These are phyloP conservation scores for Rhizophora mangle DNA, from an alignment of 345 rosid genomes.

Conservation along the genomic window DNA sequence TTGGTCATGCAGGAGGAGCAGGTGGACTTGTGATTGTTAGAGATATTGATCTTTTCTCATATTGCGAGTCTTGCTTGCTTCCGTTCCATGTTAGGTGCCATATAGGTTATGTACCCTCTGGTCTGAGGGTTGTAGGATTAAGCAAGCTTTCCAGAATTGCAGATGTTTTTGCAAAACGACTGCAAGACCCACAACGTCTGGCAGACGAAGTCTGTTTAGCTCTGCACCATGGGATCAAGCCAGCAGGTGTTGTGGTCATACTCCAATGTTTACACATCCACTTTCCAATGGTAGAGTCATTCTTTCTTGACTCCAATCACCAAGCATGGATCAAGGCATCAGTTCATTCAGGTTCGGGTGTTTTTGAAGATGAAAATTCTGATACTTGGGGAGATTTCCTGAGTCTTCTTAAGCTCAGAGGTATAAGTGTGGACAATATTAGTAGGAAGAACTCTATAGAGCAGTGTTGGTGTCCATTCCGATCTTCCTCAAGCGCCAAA, in stretches of 20 bases:
- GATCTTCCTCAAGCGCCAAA: slow-evolving; percentile 33
- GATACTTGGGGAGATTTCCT: slow-evolving; percentile 65
- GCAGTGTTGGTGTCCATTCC: slow-evolving; percentile 71
- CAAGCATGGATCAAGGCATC: slow-evolving; percentile 49
- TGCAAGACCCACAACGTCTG: slow-evolving; percentile 80
- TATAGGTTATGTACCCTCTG: slow-evolving; percentile 82
- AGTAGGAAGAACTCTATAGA: slow-evolving; percentile 20
- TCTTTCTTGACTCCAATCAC: slow-evolving; percentile 43
- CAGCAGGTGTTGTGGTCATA: slow-evolving; percentile 80
- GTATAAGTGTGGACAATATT: slow-evolving; percentile 40
- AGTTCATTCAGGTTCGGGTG: slow-evolving; percentile 70
- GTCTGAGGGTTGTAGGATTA: slow-evolving; percentile 73
- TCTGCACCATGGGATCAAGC: slow-evolving; percentile 70
- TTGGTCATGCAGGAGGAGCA: slow-evolving; percentile 82
- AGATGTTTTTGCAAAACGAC: slow-evolving; percentile 82
- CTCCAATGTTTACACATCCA: slow-evolving; percentile 81
- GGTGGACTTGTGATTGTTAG: slow-evolving; percentile 89
- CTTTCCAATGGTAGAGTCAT: slow-evolving; percentile 52
- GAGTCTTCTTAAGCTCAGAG: slow-evolving; percentile 58
- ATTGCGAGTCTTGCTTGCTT: slow-evolving; percentile 87
- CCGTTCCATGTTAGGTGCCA: slow-evolving; percentile 88
- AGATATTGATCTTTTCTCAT: slow-evolving; percentile 88
- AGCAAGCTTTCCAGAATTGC: slow-evolving; percentile 93
- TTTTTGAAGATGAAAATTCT: slow-evolving; percentile 57
- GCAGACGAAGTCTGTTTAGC: slow-evolving; percentile 77